A percentile compares a stretch with the other conserved stretches of the same genome.
These are phyloP conservation scores for Kalanchoe fedtschenkoi DNA, from an alignment of 164 flowering plant genomes.

Conservation along the genomic window DNA sequence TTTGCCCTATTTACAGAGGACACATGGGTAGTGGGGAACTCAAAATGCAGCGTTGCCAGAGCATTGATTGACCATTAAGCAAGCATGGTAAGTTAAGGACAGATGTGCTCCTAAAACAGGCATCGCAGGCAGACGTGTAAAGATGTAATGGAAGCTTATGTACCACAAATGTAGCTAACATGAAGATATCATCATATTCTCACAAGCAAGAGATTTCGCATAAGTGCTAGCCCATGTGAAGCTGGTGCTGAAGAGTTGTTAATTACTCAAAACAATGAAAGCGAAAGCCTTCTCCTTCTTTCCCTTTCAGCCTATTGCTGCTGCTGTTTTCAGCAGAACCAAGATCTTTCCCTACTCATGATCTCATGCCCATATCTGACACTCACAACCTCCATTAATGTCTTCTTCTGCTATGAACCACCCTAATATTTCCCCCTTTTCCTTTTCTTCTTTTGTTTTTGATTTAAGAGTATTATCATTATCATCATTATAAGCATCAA, in stretches of 20 bases:
- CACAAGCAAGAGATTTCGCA: neutral
- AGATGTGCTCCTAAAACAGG: too few species aligned
- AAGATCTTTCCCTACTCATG: conserved; percentile 5
- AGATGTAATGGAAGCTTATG: too few species aligned
- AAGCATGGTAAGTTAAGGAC: too few species aligned
- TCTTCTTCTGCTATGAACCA: neutral
- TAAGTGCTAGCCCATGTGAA: conserved; percentile 2
- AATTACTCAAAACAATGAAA: conserved; percentile 2
- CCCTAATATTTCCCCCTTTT: neutral
- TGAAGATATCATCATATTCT: conserved; percentile 2
- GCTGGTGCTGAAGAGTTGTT: conserved; percentile 1
- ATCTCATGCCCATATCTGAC: neutral
- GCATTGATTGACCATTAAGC: too few species aligned
- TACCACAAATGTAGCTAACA: too few species aligned
- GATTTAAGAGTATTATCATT: neutral
- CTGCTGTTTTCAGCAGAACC: neutral
- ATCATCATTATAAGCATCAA: neutral
- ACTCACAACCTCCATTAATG: conserved; percentile 4
- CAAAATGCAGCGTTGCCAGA: too few species aligned
- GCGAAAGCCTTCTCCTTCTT: conserved; percentile 6
- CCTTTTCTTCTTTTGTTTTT: neutral
- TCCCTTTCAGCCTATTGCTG: neutral
- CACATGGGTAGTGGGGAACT: too few species aligned
- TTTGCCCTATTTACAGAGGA: too few species aligned
- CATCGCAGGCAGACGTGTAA: too few species aligned